phyloP scores from a whole-genome alignment of 1,284 basidiomycete genomes.

The Exsudoporus floridanus region DNA sequence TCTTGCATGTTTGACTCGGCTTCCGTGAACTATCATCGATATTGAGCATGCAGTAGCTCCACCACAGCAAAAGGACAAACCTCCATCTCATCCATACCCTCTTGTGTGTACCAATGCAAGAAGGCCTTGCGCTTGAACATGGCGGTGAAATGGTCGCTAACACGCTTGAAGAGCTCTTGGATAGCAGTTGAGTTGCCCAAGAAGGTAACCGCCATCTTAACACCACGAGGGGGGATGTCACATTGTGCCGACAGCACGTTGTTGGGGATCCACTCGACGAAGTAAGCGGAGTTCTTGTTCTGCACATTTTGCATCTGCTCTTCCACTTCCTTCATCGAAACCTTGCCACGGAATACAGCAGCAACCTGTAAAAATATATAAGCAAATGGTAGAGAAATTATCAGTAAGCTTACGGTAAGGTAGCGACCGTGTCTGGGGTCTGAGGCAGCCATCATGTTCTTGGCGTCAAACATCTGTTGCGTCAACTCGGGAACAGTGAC shows the following conservation, averaged over 20 bases:
- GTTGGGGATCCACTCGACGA: slow-evolving; percentile 99
- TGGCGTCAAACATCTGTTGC: slow-evolving; percentile 97
- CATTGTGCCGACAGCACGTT: slow-evolving; percentile 96
- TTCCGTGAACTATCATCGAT: slow-evolving; percentile 73
- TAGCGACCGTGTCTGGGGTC: slow-evolving; percentile 95
- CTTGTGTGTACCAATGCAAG: slow-evolving; percentile 98
- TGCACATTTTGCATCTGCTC: slow-evolving; percentile 97
- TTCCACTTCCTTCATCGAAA: slow-evolving; percentile 99
- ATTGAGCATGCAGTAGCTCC: slow-evolving; percentile 13
- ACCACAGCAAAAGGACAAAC: slow-evolving; percentile 37
- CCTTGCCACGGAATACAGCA: slow-evolving; percentile 97
- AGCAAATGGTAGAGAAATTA: not conserved
- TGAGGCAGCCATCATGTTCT: slow-evolving; percentile 98
- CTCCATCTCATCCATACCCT: slow-evolving; percentile 99
- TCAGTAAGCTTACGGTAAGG: slow-evolving; percentile 63
- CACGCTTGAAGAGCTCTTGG: slow-evolving; percentile 97
- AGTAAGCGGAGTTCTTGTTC: slow-evolving; percentile 96
- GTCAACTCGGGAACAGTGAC: slow-evolving; percentile 96
- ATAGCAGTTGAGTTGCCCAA: slow-evolving; percentile 97
- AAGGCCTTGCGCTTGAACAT: slow-evolving; percentile 99
- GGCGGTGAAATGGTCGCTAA: slow-evolving; percentile 95
- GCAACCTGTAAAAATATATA: slow-evolving; percentile 61
- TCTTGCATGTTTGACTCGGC: slow-evolving; percentile 97
- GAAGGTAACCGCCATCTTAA: slow-evolving; percentile 97
- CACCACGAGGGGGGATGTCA: slow-evolving; percentile 89